Evolutionary conservation across 768 basidiomycete genomes (phyloP).

Genomic region (Lactarius vividus): DNA sequence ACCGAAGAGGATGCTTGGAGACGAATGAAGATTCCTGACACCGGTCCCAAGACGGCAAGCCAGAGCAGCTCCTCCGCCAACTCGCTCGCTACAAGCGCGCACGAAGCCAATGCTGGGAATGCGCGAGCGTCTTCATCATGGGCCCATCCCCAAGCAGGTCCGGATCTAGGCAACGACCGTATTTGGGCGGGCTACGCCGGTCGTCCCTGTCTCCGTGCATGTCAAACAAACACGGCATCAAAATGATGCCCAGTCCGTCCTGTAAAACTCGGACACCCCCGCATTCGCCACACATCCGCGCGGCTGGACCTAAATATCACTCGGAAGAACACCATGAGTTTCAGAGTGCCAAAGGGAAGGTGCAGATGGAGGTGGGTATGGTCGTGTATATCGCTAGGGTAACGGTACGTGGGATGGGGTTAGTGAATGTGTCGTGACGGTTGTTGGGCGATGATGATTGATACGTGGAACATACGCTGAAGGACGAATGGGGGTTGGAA

Average conservation of each 20-base stretch:
- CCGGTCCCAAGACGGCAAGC: not conserved
- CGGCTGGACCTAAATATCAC: slow-evolving; percentile 36
- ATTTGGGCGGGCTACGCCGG: not conserved
- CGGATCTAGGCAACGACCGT: not conserved
- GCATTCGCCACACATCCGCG: not conserved
- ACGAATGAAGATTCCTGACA: not conserved
- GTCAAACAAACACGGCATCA: no score
- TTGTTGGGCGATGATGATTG: slow-evolving; percentile 69
- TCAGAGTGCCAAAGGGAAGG: slow-evolving; percentile 39
- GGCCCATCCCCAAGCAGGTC: not conserved
- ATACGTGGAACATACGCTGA: slow-evolving; percentile 61
- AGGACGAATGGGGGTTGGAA: slow-evolving; percentile 41
- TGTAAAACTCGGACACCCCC: slow-evolving; percentile 1
- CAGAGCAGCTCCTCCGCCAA: slow-evolving; percentile 10
- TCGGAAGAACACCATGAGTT: slow-evolving; percentile 48
- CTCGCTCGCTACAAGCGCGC: not conserved
- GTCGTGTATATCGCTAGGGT: slow-evolving; percentile 24
- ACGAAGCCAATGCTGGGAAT: not conserved
- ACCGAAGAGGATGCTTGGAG: not conserved
- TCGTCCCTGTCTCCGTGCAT: not conserved
- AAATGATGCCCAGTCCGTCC: no score
- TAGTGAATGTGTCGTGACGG: slow-evolving; percentile 59
- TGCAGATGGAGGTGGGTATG: slow-evolving; percentile 41
- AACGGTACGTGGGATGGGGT: slow-evolving; percentile 51
- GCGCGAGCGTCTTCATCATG: not conserved